A percentile compares a stretch with the other conserved stretches of the same genome.
Evolutionary conservation across 768 basidiomycete species (phyloP).

Genomic region (Termitomyces sp.): DNA sequence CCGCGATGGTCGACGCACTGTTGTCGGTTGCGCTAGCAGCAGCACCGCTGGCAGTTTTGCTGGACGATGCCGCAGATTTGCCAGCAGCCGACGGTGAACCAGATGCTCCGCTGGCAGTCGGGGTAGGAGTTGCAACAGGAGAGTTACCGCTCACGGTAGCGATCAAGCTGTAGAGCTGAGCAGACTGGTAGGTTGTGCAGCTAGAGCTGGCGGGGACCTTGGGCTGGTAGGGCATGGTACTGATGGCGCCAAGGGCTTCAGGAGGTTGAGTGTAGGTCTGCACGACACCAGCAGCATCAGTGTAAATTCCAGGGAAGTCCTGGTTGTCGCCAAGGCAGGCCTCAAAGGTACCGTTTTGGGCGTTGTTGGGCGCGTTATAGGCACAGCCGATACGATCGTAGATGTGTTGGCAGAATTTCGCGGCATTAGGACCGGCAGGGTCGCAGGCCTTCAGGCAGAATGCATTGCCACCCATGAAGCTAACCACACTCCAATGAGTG

Average conservation of each 20-base stretch:
- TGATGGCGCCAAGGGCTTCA: slow-evolving; percentile 34
- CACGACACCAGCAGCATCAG: slow-evolving; percentile 30
- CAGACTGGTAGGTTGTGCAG: slow-evolving; percentile 29
- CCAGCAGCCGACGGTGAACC: not conserved
- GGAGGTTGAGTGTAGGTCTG: slow-evolving; percentile 40
- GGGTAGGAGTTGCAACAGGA: not conserved
- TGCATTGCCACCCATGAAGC: slow-evolving; percentile 64
- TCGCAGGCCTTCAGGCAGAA: slow-evolving; percentile 80
- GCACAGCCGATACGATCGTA: slow-evolving; percentile 72
- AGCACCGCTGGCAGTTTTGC: slow-evolving; percentile 9
- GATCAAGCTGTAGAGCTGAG: slow-evolving; percentile 27
- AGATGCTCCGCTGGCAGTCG: not conserved
- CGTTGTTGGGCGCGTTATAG: slow-evolving; percentile 70
- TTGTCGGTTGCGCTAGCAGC: slow-evolving; percentile 13
- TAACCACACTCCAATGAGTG: slow-evolving; percentile 21
- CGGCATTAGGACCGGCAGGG: slow-evolving; percentile 45
- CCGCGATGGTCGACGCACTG: slow-evolving; percentile 12
- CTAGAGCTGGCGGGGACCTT: slow-evolving; percentile 34
- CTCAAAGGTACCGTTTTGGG: slow-evolving; percentile 57
- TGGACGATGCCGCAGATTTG: slow-evolving; percentile 6
- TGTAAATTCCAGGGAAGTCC: slow-evolving; percentile 53
- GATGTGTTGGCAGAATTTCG: slow-evolving; percentile 64
- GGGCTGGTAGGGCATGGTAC: slow-evolving; percentile 35
- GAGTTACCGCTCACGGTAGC: slow-evolving; percentile 14
- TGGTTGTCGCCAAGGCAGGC: slow-evolving; percentile 67